phyloP scores from a whole-genome alignment of 2,329 filamentous ascomycete genomes.

The Coniochaeta sp. region DNA sequence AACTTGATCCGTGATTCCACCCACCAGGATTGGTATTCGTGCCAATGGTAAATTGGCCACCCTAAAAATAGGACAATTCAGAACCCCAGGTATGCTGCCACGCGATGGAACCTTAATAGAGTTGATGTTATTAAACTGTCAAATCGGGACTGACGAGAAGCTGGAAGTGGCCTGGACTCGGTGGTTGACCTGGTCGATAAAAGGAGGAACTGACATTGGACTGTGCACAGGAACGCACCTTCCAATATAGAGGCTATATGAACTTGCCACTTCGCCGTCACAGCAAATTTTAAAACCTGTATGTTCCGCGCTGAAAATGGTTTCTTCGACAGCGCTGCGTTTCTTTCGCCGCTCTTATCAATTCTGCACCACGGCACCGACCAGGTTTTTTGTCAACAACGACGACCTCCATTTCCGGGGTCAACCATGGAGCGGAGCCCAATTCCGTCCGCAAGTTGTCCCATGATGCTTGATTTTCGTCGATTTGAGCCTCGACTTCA shows the following conservation, averaged over 20 bases:
- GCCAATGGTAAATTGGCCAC: not conserved
- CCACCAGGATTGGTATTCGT: not conserved
- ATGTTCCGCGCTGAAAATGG: not conserved
- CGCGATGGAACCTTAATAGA: not conserved
- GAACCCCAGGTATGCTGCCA: not conserved
- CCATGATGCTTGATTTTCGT: not conserved
- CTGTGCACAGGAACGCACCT: not conserved
- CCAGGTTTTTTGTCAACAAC: not conserved
- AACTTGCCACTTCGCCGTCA: not conserved
- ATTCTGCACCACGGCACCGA: not conserved
- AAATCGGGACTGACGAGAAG: not conserved
- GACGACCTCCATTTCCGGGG: not conserved
- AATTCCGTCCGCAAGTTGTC: not conserved
- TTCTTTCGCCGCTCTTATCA: not conserved
- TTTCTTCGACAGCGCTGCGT: not conserved
- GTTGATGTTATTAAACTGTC: not conserved
- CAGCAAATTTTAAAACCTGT: not conserved
- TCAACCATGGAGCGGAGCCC: not conserved
- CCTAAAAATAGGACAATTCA: not conserved
- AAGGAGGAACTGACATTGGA: not conserved
- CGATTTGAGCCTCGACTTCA: not conserved
- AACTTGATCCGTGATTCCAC: constrained; percentile 1
- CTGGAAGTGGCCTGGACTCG: not conserved
- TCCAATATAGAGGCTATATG: constrained; percentile 1
- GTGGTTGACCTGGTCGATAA: not conserved